These are phyloP conservation scores for Boletales sp. DNA, from an alignment of 768 basidiomycete species.

Conservation along the genomic window DNA sequence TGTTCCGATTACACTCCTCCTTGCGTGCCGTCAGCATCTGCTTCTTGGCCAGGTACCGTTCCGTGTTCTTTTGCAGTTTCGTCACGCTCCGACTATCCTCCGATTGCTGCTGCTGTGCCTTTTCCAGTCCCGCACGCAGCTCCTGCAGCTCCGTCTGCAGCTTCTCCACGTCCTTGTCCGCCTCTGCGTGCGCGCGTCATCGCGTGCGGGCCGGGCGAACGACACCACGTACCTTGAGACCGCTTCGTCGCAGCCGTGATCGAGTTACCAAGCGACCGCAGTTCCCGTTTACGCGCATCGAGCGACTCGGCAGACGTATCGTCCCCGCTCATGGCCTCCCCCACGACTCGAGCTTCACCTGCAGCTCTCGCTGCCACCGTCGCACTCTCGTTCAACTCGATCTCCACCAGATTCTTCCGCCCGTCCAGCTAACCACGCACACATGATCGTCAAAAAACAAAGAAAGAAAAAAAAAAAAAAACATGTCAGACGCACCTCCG, in stretches of 20 bases:
- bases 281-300: constrained; percentile 63
- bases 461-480: constrained; percentile 20
- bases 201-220: background rate
- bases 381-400: constrained; percentile 91
- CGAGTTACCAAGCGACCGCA: constrained; percentile 59
- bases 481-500: constrained; percentile 50
- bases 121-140: constrained; percentile 61
- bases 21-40: constrained; percentile 81
- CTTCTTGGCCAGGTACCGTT: constrained; percentile 89
- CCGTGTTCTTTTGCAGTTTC: constrained; percentile 92
- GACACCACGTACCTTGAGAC: constrained; percentile 46
- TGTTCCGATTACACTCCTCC: constrained; percentile 93
- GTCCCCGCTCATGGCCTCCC: constrained; percentile 54
- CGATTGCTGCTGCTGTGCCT: constrained; percentile 72
- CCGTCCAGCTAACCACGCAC: constrained; percentile 46
- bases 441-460: background rate
- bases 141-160: constrained; percentile 63
- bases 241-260: constrained; percentile 64
- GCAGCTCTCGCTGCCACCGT: constrained; percentile 75
- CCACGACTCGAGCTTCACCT: constrained; percentile 69
- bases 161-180: constrained; percentile 72
- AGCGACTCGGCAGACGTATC: constrained; percentile 62
- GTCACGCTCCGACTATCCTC: constrained; percentile 86
- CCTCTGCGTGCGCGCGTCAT: constrained; percentile 37
- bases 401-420: constrained; percentile 78